Evolutionary conservation across 2,329 filamentous ascomycete genomes (phyloP).

Genomic region (Arthrocladium fulminans): DNA sequence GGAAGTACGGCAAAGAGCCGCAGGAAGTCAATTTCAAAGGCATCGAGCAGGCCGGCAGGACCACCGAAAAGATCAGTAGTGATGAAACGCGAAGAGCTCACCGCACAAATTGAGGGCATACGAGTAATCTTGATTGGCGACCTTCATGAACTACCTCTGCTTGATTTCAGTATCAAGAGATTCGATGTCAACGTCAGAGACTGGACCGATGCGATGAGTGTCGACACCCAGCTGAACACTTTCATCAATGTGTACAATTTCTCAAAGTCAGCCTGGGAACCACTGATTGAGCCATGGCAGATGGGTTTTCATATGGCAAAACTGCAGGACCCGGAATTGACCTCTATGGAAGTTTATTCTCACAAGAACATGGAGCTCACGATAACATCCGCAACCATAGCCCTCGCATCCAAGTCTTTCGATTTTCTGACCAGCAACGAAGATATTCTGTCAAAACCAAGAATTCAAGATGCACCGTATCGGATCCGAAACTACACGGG

Average conservation of each 20-base stretch:
- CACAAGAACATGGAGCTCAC: conserved; percentile 88
- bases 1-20: conserved; percentile 37
- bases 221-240: conserved; percentile 81
- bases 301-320: conserved; percentile 83
- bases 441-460: conserved; percentile 85
- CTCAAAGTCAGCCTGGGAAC: conserved; percentile 97
- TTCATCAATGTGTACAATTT: conserved; percentile 99
- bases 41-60: conserved; percentile 32
- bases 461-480: conserved; percentile 85
- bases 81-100: conserved; percentile 67
- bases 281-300: conserved; percentile 90
- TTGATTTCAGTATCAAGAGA: conserved; percentile 87
- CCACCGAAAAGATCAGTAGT: conserved; percentile 42
- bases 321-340: conserved; percentile 61
- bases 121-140: conserved; percentile 92
- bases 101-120: conserved; percentile 77
- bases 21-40: conserved; percentile 36
- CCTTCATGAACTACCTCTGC: conserved; percentile 84
- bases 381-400: conserved; percentile 86
- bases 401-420: conserved; percentile 83
- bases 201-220: conserved; percentile 82
- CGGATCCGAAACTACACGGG: conserved; percentile 92
- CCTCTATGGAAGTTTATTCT: conserved; percentile 79
- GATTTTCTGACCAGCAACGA: conserved; percentile 81
- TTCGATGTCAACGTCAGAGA: conserved; percentile 79